Base-by-base conservation (phyloP, 768 basidiomycete genomes). In the Phanerochaete sordida region DNA sequence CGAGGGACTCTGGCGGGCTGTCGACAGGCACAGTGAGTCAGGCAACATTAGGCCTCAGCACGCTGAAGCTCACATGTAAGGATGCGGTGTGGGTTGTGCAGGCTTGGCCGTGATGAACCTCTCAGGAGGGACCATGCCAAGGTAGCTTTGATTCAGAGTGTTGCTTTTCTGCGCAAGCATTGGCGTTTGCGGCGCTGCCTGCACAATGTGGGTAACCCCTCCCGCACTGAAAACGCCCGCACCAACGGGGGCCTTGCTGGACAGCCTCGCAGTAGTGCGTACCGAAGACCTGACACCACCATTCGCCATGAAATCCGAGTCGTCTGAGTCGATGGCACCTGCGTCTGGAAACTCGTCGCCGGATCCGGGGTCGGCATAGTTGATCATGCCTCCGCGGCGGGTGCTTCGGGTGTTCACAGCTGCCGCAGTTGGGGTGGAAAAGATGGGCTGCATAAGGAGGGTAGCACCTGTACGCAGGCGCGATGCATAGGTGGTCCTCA, bases 401-500 rank as follows among this genome's bases (percentile, higher is more conserved):
- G 66, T 66, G 0, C 65, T 81, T 1, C 81, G 73, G 0, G 79
- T 70, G n/a, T 65, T 62, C 13, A 64, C 83, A 77, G 72, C 62
- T 8, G 70, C 72, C 1, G 65, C 45, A 1, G 72, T 58, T 16
- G 74, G 37, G 0, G 70, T 74, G 35, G 78, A 73, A 12, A 84
- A 66, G 66, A 93, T 84, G 21, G 97, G 97, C 68, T 99, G 97
- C 74, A 98, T 82, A 65, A 99, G 84, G 6, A 94, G 84, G 0
- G 93, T 90, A 2, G 89, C 81, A 16, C 97, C 97, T 0, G 96
- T 95, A 26, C 91, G 86, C 54, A 98, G 76, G n/a, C 96, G 84
- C 6, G 95, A 90, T 0, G 94, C 78, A 71, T 97, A 98, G 1
- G 92, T 90, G 0, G 93, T 88, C 58, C 84, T 80, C 15, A 86